Conservation (phyloP, 768 basidiomycete species). For the Omphalotus guepiniiformis region DNA sequence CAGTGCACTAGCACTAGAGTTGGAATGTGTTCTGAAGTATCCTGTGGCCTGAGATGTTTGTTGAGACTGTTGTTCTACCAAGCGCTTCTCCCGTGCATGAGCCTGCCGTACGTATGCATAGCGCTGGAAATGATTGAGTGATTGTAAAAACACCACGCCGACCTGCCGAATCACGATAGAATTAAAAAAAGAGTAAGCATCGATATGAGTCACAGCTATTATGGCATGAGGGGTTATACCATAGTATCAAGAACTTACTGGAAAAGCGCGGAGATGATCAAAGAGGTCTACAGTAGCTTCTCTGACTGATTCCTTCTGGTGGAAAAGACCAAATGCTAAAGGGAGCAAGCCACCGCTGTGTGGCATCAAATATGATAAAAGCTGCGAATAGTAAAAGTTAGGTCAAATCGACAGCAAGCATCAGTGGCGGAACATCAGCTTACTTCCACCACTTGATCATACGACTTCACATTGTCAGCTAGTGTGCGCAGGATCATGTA, state of each 20-base stretch:
- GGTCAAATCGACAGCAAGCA: constrained; percentile 5
- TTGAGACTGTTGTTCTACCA: constrained; percentile 23
- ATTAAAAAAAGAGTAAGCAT: neutral
- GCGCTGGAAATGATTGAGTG: constrained; percentile 85
- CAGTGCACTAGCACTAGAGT: too few species aligned
- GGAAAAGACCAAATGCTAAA: constrained; percentile 87
- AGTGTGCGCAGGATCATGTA: constrained; percentile 72
- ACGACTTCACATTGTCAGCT: constrained; percentile 65
- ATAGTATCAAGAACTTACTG: constrained; percentile 51
- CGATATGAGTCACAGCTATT: too few species aligned
- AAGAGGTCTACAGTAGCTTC: constrained; percentile 82
- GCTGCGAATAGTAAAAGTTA: constrained; percentile 36
- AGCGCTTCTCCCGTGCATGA: constrained; percentile 52
- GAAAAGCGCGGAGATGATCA: constrained; percentile 68
- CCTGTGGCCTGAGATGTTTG: too few species aligned
- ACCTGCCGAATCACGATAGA: constrained; percentile 41
- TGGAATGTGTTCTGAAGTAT: too few species aligned
- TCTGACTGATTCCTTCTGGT: constrained; percentile 72
- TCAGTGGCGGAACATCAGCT: constrained; percentile 11
- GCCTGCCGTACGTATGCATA: constrained; percentile 86
- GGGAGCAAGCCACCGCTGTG: constrained; percentile 82
- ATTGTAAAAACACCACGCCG: constrained; percentile 71
- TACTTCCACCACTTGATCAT: constrained; percentile 91
- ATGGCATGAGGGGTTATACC: too few species aligned
- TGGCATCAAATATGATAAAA: constrained; percentile 73